A percentile compares a stretch with the other conserved stretches of the same genome.
Conservation (phyloP, 1,284 basidiomycete species). For the Schizopora paradoxa region DNA sequence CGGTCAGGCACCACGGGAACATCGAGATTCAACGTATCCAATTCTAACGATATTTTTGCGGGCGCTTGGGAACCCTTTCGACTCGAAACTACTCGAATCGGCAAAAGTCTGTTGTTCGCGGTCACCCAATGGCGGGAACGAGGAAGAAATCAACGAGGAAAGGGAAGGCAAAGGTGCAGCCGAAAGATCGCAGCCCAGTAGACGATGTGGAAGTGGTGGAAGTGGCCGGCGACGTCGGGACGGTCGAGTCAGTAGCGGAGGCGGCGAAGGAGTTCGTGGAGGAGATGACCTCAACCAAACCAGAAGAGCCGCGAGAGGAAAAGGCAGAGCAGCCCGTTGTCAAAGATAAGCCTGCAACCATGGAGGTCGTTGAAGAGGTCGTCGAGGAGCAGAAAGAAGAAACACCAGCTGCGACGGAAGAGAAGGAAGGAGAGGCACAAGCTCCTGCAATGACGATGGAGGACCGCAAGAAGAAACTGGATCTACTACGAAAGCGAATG, state of each 20-base stretch:
- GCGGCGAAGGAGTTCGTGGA: constrained; percentile 13
- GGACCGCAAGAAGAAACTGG: constrained; percentile 42
- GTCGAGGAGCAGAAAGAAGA: background rate
- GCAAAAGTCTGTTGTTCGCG: no score
- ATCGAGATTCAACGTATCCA: no score
- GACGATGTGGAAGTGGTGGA: background rate
- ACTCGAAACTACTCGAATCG: no score
- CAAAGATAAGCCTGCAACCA: no score
- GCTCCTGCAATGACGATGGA: constrained; percentile 26
- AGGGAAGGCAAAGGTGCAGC: background rate
- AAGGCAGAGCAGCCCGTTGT: no score
- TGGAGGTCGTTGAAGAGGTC: background rate
- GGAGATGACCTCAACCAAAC: constrained; percentile 6
- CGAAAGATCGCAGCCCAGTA: background rate
- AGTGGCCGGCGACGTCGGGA: background rate
- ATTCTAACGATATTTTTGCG: no score
- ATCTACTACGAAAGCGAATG: constrained; percentile 42
- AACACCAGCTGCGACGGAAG: background rate
- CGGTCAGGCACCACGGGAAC: no score
- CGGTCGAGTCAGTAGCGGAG: constrained; percentile 2
- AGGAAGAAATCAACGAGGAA: background rate
- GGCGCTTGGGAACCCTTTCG: no score
- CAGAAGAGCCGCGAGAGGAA: no score
- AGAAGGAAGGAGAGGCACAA: background rate
- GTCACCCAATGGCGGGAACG: background rate